Percentiles rank a stretch among this genome's conserved stretches.
Conservation (phyloP, 331 rosid genomes). For the Rhamnella rubrinervis region DNA sequence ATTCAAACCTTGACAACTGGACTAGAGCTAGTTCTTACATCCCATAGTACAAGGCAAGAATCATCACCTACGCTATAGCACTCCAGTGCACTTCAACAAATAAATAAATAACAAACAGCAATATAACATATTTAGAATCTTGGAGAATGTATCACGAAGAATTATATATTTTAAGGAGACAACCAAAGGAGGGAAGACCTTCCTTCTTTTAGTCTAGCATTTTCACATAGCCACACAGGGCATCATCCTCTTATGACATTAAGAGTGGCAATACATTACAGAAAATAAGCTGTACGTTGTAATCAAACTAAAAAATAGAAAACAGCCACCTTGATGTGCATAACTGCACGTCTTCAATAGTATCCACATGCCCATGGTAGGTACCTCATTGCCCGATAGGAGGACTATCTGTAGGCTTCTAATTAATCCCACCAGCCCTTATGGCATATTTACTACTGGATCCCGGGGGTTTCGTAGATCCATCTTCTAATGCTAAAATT, state of each 20-base stretch:
- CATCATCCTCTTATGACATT: background rate
- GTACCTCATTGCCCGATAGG: constrained; percentile 35
- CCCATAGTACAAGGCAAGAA: constrained; percentile 45
- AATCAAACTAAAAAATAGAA: constrained; percentile 15
- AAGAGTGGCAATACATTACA: no score
- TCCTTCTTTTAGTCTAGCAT: background rate
- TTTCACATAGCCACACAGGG: background rate
- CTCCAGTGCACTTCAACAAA: constrained; percentile 34
- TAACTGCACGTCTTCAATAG: constrained; percentile 45
- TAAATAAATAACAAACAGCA: constrained; percentile 1
- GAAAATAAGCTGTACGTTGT: background rate
- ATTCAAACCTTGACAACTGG: constrained; percentile 30
- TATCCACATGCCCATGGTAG: constrained; percentile 36
- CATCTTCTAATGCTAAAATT: constrained; percentile 28
- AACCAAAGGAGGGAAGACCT: background rate
- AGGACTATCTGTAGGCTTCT: constrained; percentile 30
- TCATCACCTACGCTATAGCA: constrained; percentile 44
- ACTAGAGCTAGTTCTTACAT: constrained; percentile 30
- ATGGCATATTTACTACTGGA: constrained; percentile 24
- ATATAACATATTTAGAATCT: background rate
- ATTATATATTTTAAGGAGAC: background rate
- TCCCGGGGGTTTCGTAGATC: constrained; percentile 25
- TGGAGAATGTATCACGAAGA: background rate
- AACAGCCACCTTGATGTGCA: constrained; percentile 38
- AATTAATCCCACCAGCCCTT: constrained; percentile 23